phyloP scores from a whole-genome alignment of 106 monocot species.

The Dendrobium catenatum region DNA sequence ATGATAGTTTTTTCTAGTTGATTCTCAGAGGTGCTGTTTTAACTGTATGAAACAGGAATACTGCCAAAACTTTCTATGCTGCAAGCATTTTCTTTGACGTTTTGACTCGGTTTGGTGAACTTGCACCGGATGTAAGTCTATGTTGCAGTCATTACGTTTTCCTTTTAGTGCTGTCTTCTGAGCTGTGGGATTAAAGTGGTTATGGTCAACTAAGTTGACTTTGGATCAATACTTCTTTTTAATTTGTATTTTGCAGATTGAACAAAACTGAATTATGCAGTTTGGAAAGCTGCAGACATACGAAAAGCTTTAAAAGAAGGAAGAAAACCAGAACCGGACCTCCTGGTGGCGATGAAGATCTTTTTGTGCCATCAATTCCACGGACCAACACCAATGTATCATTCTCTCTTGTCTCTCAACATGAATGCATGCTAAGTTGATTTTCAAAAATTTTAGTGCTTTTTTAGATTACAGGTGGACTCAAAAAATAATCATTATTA shows the following conservation, averaged over 20 bases:
- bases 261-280: conserved; percentile 70
- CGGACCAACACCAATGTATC: conserved; percentile 28
- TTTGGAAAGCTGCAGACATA: conserved; percentile 80
- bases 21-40: background rate
- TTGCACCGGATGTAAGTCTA: conserved; percentile 73
- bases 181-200: background rate
- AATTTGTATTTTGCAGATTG: conserved; percentile 32
- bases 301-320: conserved; percentile 74
- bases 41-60: conserved; percentile 49
- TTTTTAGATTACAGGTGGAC: no score
- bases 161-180: background rate
- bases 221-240: background rate
- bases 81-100: conserved; percentile 92
- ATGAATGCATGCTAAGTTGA: no score
- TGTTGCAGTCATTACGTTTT: conserved; percentile 3
- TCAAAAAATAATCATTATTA: no score
- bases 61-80: conserved; percentile 96
- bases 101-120: conserved; percentile 79
- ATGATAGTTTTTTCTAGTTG: background rate
- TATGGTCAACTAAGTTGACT: background rate
- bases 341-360: conserved; percentile 56
- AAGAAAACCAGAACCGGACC: conserved; percentile 64
- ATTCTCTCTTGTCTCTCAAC: background rate
- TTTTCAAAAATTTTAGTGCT: no score
- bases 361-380: conserved; percentile 20